Conservation (phyloP, 495 filamentous ascomycete genomes). For the Evernia prunastri region DNA sequence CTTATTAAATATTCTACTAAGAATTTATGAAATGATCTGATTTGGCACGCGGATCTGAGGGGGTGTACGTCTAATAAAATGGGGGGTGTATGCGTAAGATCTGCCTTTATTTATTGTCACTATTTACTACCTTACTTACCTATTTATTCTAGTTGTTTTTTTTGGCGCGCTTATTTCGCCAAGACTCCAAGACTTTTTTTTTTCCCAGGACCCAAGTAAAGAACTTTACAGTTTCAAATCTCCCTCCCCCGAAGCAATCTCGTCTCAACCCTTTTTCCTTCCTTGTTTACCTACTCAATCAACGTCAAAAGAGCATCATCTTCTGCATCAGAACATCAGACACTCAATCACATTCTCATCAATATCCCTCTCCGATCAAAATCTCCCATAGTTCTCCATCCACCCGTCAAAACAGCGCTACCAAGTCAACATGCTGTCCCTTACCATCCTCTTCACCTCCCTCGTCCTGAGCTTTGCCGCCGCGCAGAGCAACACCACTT, state of each 20-base stretch:
- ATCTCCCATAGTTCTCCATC: too few relatives aligned
- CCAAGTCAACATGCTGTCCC: slow-evolving; percentile 19
- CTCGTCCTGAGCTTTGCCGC: slow-evolving; percentile 22
- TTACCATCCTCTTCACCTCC: slow-evolving; percentile 20
- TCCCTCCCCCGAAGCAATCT: slow-evolving; percentile 3
- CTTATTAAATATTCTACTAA: too few relatives aligned
- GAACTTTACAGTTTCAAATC: background rate
- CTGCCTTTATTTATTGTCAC: too few relatives aligned
- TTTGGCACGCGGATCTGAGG: too few relatives aligned
- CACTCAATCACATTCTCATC: background rate
- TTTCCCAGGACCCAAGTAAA: too few relatives aligned
- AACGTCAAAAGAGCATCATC: slow-evolving; percentile 2
- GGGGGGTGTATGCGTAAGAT: too few relatives aligned
- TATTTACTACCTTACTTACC: too few relatives aligned
- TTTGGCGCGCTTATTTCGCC: background rate
- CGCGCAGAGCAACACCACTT: slow-evolving; percentile 20
- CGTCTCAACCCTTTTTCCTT: background rate
- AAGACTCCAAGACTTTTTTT: background rate
- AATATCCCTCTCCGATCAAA: background rate
- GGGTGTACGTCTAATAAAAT: too few relatives aligned
- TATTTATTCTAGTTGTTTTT: background rate
- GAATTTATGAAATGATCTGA: too few relatives aligned
- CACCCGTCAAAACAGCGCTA: background rate
- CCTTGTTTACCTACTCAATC: background rate
- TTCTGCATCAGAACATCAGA: background rate